Evolutionary conservation across 352 stramenopile genomes (phyloP), one percentile per base, ranked within the genome.

Genomic region (Bremia lactucae): DNA sequence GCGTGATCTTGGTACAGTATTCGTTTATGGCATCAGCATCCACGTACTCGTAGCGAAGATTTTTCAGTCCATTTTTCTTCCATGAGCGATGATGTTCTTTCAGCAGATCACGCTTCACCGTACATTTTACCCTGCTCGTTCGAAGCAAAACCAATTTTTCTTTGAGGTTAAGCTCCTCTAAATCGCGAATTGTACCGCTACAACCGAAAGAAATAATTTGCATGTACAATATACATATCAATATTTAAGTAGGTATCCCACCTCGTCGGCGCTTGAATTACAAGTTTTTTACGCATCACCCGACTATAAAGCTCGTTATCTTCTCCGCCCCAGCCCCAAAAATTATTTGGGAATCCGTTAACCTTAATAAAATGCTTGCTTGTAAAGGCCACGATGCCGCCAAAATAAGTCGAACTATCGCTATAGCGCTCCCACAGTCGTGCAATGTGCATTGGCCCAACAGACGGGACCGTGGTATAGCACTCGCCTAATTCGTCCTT

Each of bases 281-380:
- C 37, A 28, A 75, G 54, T 26, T 75, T 72, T 28, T 70, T 72
- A 31, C 62, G 64, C 31, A 72, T 23, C n/a, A 75, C 64, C 11
- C 67, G 67, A 48, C 64, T 62, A 40, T 72, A 79, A 10, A 79
- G 58, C 24, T 79, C 67, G 21, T 79, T 62, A 42, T 79, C 67
- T 36, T 79, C 67, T 31, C 67, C 67, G 2, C 67, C 67, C 67
- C 67, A 79, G 42, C 68, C 87, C 87, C 90, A 97, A 55, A 97
- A 97, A 21, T 77, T 97, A 58, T 97, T 97, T 6, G 93, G 93
- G 55, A 95, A 97, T 21, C 92, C 94, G 62, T 98, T 97, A 41
- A 97, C 93, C 18, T 69, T 64, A 45, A 95, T 84, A 46, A 97
- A 97, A 40, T 96, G 75, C 18, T 66, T 46, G 10, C 60, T 52